These are phyloP conservation scores for Cnidoscolus chayamansa DNA, from an alignment of 441 rosid species.

Conservation along the genomic window DNA sequence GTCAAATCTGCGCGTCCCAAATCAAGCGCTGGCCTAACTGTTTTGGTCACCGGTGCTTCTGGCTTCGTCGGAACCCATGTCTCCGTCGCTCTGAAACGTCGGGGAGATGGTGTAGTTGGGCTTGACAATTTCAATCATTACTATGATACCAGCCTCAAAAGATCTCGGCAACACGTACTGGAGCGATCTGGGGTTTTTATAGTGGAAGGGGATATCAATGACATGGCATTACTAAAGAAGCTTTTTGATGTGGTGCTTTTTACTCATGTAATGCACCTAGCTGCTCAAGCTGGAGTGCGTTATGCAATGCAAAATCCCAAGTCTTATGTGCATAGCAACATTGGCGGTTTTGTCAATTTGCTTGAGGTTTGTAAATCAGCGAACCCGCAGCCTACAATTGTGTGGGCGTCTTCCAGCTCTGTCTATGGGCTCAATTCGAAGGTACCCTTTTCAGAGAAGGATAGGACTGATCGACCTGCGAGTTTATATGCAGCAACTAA, in stretches of 20 bases:
- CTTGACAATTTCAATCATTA: slow-evolving; percentile 65
- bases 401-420: slow-evolving; percentile 80
- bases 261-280: slow-evolving; percentile 77
- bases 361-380: slow-evolving; percentile 58
- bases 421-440: slow-evolving; percentile 63
- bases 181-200: slow-evolving; percentile 54
- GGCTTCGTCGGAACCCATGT: slow-evolving; percentile 75
- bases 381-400: slow-evolving; percentile 57
- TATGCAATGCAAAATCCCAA: slow-evolving; percentile 72
- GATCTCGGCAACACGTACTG: slow-evolving; percentile 50
- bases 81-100: slow-evolving; percentile 49
- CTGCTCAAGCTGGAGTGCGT: slow-evolving; percentile 81
- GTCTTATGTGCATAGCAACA: slow-evolving; percentile 63
- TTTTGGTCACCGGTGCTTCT: slow-evolving; percentile 73
- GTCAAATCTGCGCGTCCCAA: slow-evolving; percentile 44
- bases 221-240: slow-evolving; percentile 40
- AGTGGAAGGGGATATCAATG: slow-evolving; percentile 62
- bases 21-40: slow-evolving; percentile 39
- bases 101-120: slow-evolving; percentile 83
- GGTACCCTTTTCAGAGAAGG: slow-evolving; percentile 76
- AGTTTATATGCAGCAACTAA: slow-evolving; percentile 75
- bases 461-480: slow-evolving; percentile 72
- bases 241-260: slow-evolving; percentile 48
- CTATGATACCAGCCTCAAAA: slow-evolving; percentile 54
- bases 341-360: slow-evolving; percentile 59